These are phyloP conservation scores for Cladorrhinum sp. DNA, from an alignment of 2,329 filamentous ascomycete genomes.

Conservation along the genomic window DNA sequence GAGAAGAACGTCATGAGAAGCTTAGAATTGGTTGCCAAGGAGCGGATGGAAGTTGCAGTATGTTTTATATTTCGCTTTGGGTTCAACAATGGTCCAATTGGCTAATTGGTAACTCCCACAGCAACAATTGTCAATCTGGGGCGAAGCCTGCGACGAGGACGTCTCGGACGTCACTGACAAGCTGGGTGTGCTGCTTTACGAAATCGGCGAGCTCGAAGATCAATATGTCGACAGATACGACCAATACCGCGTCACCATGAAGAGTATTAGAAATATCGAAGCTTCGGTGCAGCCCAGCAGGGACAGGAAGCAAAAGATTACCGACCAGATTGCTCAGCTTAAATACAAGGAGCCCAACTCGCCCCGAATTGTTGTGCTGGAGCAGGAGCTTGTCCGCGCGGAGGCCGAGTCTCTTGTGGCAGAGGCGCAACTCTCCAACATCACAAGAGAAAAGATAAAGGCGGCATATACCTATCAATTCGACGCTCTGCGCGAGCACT, in stretches of 20 bases:
- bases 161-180: slow-evolving; percentile 99
- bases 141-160: slow-evolving; percentile 91
- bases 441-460: slow-evolving; percentile 99
- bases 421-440: slow-evolving; percentile 97
- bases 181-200: slow-evolving; percentile 94
- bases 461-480: slow-evolving; percentile 98
- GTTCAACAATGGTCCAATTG: neutral
- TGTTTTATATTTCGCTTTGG: slow-evolving; percentile 37
- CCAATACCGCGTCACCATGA: slow-evolving; percentile 98
- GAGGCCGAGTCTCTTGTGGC: slow-evolving; percentile 98
- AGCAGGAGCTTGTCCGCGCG: slow-evolving; percentile 96
- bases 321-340: slow-evolving; percentile 95
- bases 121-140: slow-evolving; percentile 99
- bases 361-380: slow-evolving; percentile 93
- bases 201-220: slow-evolving; percentile 96
- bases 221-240: slow-evolving; percentile 99
- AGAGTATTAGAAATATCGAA: slow-evolving; percentile 99
- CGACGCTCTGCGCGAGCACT: slow-evolving; percentile 93
- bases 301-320: slow-evolving; percentile 99
- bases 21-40: slow-evolving; percentile 88
- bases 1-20: slow-evolving; percentile 99
- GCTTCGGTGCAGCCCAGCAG: slow-evolving; percentile 96
- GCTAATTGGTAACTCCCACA: slow-evolving; percentile 35
- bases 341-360: slow-evolving; percentile 99
- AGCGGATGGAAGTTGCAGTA: slow-evolving; percentile 98